phyloP scores from a whole-genome alignment of 2,329 filamentous ascomycete species.

The Exophiala dermatitidis region DNA sequence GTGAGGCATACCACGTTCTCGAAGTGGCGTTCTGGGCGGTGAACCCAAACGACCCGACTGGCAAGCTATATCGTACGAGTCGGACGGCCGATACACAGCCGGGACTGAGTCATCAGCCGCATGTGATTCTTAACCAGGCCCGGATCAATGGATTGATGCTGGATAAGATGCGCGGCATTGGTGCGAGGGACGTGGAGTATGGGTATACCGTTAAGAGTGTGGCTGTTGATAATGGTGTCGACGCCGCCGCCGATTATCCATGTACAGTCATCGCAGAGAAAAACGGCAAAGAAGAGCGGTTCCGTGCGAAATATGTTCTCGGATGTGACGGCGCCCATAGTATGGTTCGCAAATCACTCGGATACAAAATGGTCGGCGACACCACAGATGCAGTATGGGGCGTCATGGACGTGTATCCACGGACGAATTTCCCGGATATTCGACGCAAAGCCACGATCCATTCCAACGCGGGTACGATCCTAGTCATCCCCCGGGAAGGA shows the following conservation, averaged over 20 bases:
- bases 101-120: conserved; percentile 48
- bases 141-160: conserved; percentile 51
- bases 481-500: conserved; percentile 50
- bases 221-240: conserved; percentile 39
- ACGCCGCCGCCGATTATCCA: conserved; percentile 35
- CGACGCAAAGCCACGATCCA: conserved; percentile 46
- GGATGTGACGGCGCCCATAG: conserved; percentile 46
- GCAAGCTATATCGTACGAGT: conserved; percentile 42
- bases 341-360: conserved; percentile 35
- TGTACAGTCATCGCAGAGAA: conserved; percentile 41
- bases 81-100: conserved; percentile 49
- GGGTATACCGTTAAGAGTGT: conserved; percentile 47
- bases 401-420: conserved; percentile 47
- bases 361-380: conserved; percentile 53
- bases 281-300: conserved; percentile 34
- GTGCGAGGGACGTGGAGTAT: conserved; percentile 47
- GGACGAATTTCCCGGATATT: conserved; percentile 46
- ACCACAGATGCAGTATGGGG: conserved; percentile 49
- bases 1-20: conserved; percentile 52
- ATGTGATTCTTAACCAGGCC: conserved; percentile 53
- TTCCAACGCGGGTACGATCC: conserved; percentile 39
- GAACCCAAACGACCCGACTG: conserved; percentile 9
- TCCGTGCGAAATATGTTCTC: conserved; percentile 31
- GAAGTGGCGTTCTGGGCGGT: conserved; percentile 51
- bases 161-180: conserved; percentile 40